A percentile compares a stretch with the other conserved stretches of the same genome.
These are phyloP conservation scores for Nigrospora oryzae DNA, from an alignment of 2,329 filamentous ascomycete species.

Conservation along the genomic window DNA sequence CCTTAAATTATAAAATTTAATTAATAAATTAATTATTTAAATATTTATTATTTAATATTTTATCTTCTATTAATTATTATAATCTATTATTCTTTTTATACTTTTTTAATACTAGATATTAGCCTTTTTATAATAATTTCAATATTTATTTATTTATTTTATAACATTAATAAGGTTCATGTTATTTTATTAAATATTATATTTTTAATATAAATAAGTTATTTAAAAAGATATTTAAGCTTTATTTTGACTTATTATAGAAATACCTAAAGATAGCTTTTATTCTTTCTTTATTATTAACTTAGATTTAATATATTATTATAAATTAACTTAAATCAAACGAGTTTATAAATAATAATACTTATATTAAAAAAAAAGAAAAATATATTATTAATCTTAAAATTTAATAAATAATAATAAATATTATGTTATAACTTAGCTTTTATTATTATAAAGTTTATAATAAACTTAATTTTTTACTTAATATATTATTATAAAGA, in stretches of 20 bases:
- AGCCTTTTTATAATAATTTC: too few species aligned
- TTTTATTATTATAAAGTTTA: background rate
- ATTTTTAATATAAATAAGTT: too few species aligned
- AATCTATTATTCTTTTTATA: too few species aligned
- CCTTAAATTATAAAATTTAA: too few species aligned
- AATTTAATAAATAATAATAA: background rate
- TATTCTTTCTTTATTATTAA: too few species aligned
- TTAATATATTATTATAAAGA: background rate
- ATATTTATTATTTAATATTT: background rate
- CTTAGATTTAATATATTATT: too few species aligned
- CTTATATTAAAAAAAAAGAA: background rate
- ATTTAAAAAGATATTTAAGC: background rate
- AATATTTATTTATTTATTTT: too few species aligned
- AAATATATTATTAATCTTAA: background rate
- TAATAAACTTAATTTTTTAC: background rate
- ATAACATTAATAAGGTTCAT: too few species aligned
- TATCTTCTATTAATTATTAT: too few species aligned
- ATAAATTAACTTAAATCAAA: background rate
- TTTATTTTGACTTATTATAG: too few species aligned
- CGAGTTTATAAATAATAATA: background rate
- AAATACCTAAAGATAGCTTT: too few species aligned
- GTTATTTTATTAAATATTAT: background rate
- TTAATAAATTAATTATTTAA: background rate
- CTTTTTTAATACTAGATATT: background rate
- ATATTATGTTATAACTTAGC: background rate